Base-by-base conservation (phyloP, 345 rosid genomes). In the Salix exigua region DNA sequence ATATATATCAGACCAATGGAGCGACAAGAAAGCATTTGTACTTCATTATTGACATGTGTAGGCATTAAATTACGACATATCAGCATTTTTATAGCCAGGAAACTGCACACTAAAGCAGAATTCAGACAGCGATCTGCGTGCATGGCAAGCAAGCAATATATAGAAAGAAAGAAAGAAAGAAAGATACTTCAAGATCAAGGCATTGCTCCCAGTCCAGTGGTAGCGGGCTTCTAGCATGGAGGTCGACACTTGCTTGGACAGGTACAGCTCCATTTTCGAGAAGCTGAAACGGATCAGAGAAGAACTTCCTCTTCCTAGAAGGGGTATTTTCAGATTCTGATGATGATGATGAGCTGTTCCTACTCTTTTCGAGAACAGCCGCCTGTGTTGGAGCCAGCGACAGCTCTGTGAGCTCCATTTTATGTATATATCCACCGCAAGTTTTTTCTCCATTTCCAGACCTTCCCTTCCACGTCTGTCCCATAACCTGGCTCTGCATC, bases 121-220 rank as follows among this genome's bases (percentile, higher is more conserved):
- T 46, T 44, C 14, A 14, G 50, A 12, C 5, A 46, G 6, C 14
- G 6, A 23, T 61, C 30, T 61, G 65, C 25, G 65, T 28, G 68
- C 14, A 58, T 40, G 72, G 13, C 63, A 58, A 58, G 23, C 42
- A 31, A 21, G 8, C 10, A 66, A 66, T 1, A 8, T 16, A 66
- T 19, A 38, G 0, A 31, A 11, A 40, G 66, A 61, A 23, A 63
- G 46, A 79, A 44, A 74, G 53, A 70, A 67, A 66, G 38, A 25
- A 63, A 66, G 30, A 25, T 78, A 86, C 89, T 73, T 84, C 71
- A 76, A 85, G 88, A 76, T 87, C 87, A 64, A 87, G 88, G 80
- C 88, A 87, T 74, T 83, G 89, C 76, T 87, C 89, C 88, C 89
- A 87, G 35, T 83, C 88, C n/a, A 74, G 42, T 13, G 89, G 89